A percentile compares a stretch with the other conserved stretches of the same genome.
Conservation (phyloP, 2,329 filamentous ascomycete genomes). For the Aspergillus calidoustus region DNA sequence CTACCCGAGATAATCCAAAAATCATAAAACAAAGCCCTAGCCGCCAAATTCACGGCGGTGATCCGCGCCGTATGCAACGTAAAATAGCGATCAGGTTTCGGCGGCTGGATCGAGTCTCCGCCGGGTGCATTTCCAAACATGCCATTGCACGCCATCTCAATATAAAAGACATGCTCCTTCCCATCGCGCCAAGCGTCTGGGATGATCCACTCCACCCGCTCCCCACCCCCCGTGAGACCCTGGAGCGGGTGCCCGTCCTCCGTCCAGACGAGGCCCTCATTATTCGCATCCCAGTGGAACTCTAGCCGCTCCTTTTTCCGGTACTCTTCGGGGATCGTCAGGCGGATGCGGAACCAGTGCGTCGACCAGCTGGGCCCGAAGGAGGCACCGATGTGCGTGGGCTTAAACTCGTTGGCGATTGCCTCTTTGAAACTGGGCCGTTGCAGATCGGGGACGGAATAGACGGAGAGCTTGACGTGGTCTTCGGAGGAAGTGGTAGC, state of each 20-base stretch:
- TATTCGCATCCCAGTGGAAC: conserved; percentile 93
- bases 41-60: conserved; percentile 84
- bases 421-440: conserved; percentile 89
- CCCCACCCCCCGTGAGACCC: conserved; percentile 86
- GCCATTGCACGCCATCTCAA: conserved; percentile 98
- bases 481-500: conserved; percentile 69
- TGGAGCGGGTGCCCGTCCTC: conserved; percentile 88
- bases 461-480: conserved; percentile 82
- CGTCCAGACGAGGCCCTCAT: conserved; percentile 93
- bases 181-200: conserved; percentile 82
- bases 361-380: conserved; percentile 98
- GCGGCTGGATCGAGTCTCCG: conserved; percentile 86
- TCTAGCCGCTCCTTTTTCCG: conserved; percentile 81
- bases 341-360: conserved; percentile 89
- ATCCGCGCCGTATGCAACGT: conserved; percentile 78
- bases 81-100: conserved; percentile 82
- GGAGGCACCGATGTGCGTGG: conserved; percentile 73
- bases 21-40: conserved; percentile 82
- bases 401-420: conserved; percentile 72
- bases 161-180: conserved; percentile 85
- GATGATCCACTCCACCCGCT: conserved; percentile 89
- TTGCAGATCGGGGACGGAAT: conserved; percentile 77
- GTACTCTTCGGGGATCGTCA: conserved; percentile 77
- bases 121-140: conserved; percentile 95
- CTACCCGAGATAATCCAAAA: conserved; percentile 83